Conservation (phyloP, 176 grass and related monocot species). For the Zea luxurians region DNA sequence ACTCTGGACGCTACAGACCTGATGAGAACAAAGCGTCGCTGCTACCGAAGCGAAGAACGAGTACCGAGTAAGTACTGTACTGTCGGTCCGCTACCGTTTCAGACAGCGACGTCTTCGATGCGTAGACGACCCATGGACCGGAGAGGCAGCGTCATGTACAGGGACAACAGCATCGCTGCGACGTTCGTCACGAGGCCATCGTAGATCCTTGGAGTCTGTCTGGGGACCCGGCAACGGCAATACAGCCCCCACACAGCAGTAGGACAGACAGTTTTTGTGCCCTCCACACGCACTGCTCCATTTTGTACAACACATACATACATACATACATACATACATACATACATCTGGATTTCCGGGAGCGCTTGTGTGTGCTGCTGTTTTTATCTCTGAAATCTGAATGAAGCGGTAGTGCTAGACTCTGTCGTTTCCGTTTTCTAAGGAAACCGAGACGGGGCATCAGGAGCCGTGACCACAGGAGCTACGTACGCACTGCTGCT, state of each 20-base stretch:
- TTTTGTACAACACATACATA: background rate
- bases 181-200: background rate
- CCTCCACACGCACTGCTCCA: background rate
- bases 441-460: background rate
- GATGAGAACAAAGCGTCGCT: slow-evolving; percentile 33
- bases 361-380: background rate
- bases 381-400: background rate
- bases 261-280: background rate
- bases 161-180: background rate
- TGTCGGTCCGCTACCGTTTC: background rate
- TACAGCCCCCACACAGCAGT: background rate
- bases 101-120: slow-evolving; percentile 3
- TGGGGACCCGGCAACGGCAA: background rate
- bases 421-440: background rate
- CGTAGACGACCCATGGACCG: background rate
- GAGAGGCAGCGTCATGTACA: background rate
- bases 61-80: background rate
- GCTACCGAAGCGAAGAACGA: slow-evolving; percentile 30
- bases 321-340: too few species aligned
- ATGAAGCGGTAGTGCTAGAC: background rate
- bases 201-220: background rate
- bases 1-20: background rate
- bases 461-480: slow-evolving; percentile 4
- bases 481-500: background rate
- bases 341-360: background rate